Base-by-base conservation (phyloP, 257 asterid genomes). In the Nicotiana otophora region DNA sequence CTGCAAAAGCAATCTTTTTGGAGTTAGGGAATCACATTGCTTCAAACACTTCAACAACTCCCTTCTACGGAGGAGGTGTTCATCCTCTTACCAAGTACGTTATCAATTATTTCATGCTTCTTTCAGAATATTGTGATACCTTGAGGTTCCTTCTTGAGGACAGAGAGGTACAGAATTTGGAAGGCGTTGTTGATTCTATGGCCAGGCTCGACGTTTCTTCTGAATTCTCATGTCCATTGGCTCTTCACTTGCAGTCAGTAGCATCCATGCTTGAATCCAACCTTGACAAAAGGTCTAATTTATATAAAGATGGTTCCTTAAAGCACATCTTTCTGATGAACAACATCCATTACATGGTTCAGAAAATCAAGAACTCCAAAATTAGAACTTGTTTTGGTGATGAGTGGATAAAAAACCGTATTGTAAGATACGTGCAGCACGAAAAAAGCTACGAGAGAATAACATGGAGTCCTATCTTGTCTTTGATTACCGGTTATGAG, bases 311-410 rank as follows among this genome's bases (percentile, higher is more conserved):
- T 34, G 31, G 7, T 42, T 72, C 92, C 5, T 83, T 92, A 85
- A 90, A 85, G 87, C 93, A 92, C 26, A 80, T 92, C 54, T 91
- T 92, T 54, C 67, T 93, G 92, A 92, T 92, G 95, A 93, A 93
- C 78, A 93, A 92, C 82, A 86, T 91, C 62, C 97, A 92, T 83
- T 93, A 93, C 90, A 93, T 92, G 89, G 97, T 90, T 69, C 81
- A 65, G 31, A 92, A 90, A 87, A 87, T 92, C 65, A 81, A 81
- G 79, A 76, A 85, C 34, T 92, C 97, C 1, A 80, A 85, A 69
- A 80, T 91, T 33, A 63, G 90, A 57, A 80, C 81, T 4, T 90
- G 87, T 70, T 91, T 92, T 11, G 97, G 93, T 30, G 93, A 91
- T 67, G 90, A 91, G 17, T 93, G 97, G 98, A 84, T 90, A 51